Percentiles rank a stretch among this genome's conserved stretches.
Evolutionary conservation across 345 rosid genomes (phyloP).

Genomic region (Syzygium oleosum): DNA sequence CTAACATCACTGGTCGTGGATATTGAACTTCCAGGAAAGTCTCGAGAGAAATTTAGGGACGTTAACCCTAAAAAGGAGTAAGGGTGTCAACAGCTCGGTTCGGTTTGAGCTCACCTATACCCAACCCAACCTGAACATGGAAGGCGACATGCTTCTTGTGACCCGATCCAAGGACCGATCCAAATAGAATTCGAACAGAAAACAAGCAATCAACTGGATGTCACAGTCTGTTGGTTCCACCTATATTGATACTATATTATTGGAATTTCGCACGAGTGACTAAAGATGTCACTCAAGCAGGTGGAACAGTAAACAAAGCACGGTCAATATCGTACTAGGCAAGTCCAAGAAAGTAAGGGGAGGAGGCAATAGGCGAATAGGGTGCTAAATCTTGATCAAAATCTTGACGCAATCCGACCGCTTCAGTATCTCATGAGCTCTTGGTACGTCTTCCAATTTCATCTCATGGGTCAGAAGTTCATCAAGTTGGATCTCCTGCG

Average conservation of each 20-base stretch:
- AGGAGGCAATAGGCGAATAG: not conserved
- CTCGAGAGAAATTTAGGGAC: too few species aligned
- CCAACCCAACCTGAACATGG: too few species aligned
- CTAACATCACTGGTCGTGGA: not conserved
- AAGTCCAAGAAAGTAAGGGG: not conserved
- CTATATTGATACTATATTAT: not conserved
- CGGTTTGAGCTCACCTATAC: too few species aligned
- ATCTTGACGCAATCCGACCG: constrained; percentile 3
- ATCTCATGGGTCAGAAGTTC: constrained; percentile 1
- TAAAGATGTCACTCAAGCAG: too few species aligned
- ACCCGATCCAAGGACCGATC: too few species aligned
- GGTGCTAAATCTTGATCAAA: not conserved
- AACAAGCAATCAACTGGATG: too few species aligned
- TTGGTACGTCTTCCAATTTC: not conserved
- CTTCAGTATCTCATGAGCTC: not conserved
- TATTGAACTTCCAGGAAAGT: not conserved
- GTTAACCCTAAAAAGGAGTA: too few species aligned
- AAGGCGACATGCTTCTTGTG: too few species aligned
- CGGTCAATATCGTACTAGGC: not conserved
- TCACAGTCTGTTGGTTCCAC: not conserved
- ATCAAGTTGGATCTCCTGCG: constrained; percentile 4
- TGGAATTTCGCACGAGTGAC: not conserved
- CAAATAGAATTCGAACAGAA: too few species aligned
- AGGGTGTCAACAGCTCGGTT: too few species aligned
- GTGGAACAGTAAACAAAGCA: not conserved